These are phyloP conservation scores for Mortierella sp. DNA, from an alignment of 371 early-diverging fungal genomes.

Conservation along the genomic window DNA sequence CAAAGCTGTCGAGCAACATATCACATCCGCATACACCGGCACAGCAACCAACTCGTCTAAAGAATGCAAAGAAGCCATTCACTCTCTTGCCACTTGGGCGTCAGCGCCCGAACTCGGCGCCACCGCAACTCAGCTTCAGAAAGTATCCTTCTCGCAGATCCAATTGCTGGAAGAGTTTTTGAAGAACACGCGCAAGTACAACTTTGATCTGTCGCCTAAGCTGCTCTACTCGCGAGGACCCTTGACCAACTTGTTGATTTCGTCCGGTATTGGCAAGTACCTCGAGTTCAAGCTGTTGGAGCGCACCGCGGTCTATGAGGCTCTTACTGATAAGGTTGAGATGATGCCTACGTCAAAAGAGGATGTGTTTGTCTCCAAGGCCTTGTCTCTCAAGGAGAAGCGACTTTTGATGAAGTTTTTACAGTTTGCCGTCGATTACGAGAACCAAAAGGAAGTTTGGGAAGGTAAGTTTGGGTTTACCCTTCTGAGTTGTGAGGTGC, in stretches of 20 bases:
- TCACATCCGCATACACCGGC: conserved; percentile 16
- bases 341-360: conserved; percentile 93
- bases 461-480: conserved; percentile 46
- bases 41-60: conserved; percentile 11
- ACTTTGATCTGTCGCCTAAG: conserved; percentile 87
- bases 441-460: conserved; percentile 58
- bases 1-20: conserved; percentile 36
- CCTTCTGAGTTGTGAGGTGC: not conserved
- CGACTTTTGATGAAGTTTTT: conserved; percentile 92
- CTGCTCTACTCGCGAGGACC: conserved; percentile 80
- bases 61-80: conserved; percentile 51
- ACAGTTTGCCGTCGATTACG: conserved; percentile 73
- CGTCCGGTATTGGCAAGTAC: conserved; percentile 88
- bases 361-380: conserved; percentile 89
- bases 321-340: conserved; percentile 49
- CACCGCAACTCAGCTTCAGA: conserved; percentile 26
- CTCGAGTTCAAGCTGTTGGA: conserved; percentile 92
- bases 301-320: conserved; percentile 70
- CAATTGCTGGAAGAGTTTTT: conserved; percentile 58
- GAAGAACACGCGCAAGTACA: conserved; percentile 71
- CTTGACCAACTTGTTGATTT: conserved; percentile 82
- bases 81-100: conserved; percentile 44
- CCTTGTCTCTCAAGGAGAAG: conserved; percentile 86
- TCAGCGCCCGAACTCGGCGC: conserved; percentile 11
- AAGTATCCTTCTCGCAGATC: conserved; percentile 51